A percentile compares a stretch with the other conserved stretches of the same genome.
Conservation (phyloP, 225 moss, liverwort and hornwort genomes). For the Takakia lepidozioides region DNA sequence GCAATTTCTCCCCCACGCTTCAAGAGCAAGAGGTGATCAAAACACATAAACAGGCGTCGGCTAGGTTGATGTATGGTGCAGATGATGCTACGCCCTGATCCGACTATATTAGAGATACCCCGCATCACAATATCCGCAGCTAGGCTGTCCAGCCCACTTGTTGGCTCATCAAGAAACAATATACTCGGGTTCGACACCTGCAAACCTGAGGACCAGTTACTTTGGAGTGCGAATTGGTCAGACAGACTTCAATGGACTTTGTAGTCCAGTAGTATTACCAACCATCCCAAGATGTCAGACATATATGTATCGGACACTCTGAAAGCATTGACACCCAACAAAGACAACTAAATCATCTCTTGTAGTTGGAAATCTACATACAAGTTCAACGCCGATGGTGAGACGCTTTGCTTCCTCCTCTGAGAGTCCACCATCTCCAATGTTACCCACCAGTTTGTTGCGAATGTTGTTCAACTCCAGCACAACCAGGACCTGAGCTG, state of each 20-base stretch:
- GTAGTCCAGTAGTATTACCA: no score
- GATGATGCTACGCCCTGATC: constrained; percentile 66
- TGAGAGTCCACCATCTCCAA: constrained; percentile 78
- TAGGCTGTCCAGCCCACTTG: constrained; percentile 80
- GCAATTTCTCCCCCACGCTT: constrained; percentile 80
- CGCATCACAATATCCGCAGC: constrained; percentile 82
- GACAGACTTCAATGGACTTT: no score
- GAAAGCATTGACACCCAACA: no score
- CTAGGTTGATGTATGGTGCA: constrained; percentile 99
- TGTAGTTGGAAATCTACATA: constrained; percentile 11
- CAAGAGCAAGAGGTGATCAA: constrained; percentile 62
- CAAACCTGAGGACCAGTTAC: background rate
- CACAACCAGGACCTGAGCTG: constrained; percentile 53
- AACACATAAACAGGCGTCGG: constrained; percentile 61
- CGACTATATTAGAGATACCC: constrained; percentile 56
- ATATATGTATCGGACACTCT: no score
- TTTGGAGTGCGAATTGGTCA: background rate
- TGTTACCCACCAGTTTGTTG: constrained; percentile 66
- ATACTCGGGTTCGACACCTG: constrained; percentile 85
- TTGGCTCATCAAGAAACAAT: constrained; percentile 83
- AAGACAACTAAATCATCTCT: no score
- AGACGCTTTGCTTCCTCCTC: constrained; percentile 94
- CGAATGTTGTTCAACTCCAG: constrained; percentile 62
- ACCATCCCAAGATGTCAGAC: no score
- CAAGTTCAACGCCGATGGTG: constrained; percentile 95